Percentiles rank a stretch among this genome's conserved stretches.
Evolutionary conservation across 371 early-diverging fungal genomes (phyloP).

Genomic region (Rhizopus arrhizus): DNA sequence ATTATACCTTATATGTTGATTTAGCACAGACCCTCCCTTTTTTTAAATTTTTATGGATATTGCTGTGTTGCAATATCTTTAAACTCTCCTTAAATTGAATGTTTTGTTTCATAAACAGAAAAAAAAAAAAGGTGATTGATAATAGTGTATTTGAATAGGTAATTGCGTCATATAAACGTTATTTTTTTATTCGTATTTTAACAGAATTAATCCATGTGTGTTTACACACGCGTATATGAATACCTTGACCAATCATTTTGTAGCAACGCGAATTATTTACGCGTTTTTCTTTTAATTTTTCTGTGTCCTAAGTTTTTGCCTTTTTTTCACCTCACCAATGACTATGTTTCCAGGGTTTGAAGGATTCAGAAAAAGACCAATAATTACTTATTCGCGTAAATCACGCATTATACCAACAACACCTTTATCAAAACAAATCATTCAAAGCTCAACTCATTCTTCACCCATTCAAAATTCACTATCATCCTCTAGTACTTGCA

Average conservation of each 20-base stretch:
- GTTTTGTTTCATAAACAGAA: too few species aligned
- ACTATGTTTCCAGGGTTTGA: constrained; percentile 1
- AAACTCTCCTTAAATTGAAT: too few species aligned
- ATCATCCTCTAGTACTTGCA: constrained; percentile 3
- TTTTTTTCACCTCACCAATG: not conserved
- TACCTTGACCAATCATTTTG: not conserved
- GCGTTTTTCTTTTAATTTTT: not conserved
- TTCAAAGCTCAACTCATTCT: not conserved
- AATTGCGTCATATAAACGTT: too few species aligned
- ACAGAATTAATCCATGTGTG: too few species aligned
- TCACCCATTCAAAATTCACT: not conserved
- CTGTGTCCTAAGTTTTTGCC: not conserved
- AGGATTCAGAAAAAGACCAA: not conserved
- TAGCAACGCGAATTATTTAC: not conserved
- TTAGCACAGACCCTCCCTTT: too few species aligned
- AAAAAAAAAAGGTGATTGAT: too few species aligned
- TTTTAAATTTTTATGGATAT: too few species aligned
- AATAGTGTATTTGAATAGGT: too few species aligned
- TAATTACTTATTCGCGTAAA: not conserved
- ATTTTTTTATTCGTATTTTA: too few species aligned
- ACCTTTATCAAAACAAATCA: not conserved
- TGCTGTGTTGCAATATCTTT: too few species aligned
- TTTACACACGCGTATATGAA: too few species aligned
- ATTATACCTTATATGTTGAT: too few species aligned
- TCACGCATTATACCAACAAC: not conserved